These are phyloP conservation scores for Pseudozyma pruni DNA, from an alignment of 1,284 basidiomycete genomes.

Conservation along the genomic window DNA sequence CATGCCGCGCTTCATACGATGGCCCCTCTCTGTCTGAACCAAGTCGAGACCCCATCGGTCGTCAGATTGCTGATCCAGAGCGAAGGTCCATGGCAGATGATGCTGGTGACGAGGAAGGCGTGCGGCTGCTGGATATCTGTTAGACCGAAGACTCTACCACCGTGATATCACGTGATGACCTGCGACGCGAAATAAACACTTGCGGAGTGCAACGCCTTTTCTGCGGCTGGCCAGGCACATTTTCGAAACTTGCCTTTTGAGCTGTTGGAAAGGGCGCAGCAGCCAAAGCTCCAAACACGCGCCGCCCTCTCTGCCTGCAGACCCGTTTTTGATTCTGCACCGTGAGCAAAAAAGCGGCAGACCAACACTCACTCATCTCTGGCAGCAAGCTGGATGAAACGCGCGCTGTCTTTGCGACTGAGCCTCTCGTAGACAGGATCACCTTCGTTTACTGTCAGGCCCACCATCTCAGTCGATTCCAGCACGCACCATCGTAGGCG, in stretches of 20 bases:
- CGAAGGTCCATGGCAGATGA: too few species aligned
- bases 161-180: slow-evolving; percentile 23
- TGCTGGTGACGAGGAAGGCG: too few species aligned
- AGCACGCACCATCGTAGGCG: too few species aligned
- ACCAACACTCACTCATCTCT: slow-evolving; percentile 13
- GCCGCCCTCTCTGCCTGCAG: not conserved
- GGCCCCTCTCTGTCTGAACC: too few species aligned
- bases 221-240: not conserved
- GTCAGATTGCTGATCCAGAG: too few species aligned
- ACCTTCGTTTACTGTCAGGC: not conserved
- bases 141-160: not conserved
- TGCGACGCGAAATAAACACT: slow-evolving; percentile 38
- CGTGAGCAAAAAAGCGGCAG: not conserved
- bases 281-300: slow-evolving; percentile 14
- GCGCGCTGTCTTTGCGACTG: not conserved
- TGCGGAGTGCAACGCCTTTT: slow-evolving; percentile 12
- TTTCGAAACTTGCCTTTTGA: not conserved
- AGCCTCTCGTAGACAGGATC: not conserved
- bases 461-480: not conserved
- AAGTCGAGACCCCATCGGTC: too few species aligned
- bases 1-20: too few species aligned
- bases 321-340: too few species aligned
- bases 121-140: not conserved
- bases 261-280: not conserved
- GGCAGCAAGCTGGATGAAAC: too few species aligned